Evolutionary conservation across 2,329 filamentous ascomycete species (phyloP).

Genomic region (Verticillium albo-atrum): DNA sequence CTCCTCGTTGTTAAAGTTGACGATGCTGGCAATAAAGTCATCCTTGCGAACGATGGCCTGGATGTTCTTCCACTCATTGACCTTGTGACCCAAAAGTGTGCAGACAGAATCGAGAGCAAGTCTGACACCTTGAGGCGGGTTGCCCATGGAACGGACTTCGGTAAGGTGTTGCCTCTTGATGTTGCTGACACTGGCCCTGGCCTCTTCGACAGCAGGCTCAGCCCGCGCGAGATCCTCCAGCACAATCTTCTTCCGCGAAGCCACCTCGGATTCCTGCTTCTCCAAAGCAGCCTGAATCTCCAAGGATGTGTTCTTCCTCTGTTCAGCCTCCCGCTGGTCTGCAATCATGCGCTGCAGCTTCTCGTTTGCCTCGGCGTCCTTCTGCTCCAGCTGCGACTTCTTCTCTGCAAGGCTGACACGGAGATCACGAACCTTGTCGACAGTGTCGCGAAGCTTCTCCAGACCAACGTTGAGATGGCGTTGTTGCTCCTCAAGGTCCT

Average conservation of each 20-base stretch:
- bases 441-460: conserved; percentile 93
- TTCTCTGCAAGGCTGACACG: conserved; percentile 89
- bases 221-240: conserved; percentile 82
- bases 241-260: conserved; percentile 77
- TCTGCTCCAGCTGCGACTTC: conserved; percentile 87
- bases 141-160: conserved; percentile 95
- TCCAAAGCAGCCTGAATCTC: conserved; percentile 86
- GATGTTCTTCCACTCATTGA: conserved; percentile 86
- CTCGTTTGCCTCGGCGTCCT: conserved; percentile 93
- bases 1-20: conserved; percentile 92
- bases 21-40: conserved; percentile 96
- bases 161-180: conserved; percentile 97
- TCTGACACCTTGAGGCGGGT: conserved; percentile 84
- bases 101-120: conserved; percentile 95
- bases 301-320: conserved; percentile 80
- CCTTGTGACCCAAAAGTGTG: conserved; percentile 85
- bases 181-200: conserved; percentile 94
- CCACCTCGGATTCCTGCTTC: conserved; percentile 85
- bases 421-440: conserved; percentile 93
- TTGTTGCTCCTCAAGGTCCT: conserved; percentile 97
- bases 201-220: conserved; percentile 88
- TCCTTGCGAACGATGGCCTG: conserved; percentile 84
- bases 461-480: conserved; percentile 96
- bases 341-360: conserved; percentile 97
- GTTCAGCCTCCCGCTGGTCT: conserved; percentile 90